These are phyloP conservation scores for Vararia minispora DNA, from an alignment of 768 basidiomycete species.

Conservation along the genomic window DNA sequence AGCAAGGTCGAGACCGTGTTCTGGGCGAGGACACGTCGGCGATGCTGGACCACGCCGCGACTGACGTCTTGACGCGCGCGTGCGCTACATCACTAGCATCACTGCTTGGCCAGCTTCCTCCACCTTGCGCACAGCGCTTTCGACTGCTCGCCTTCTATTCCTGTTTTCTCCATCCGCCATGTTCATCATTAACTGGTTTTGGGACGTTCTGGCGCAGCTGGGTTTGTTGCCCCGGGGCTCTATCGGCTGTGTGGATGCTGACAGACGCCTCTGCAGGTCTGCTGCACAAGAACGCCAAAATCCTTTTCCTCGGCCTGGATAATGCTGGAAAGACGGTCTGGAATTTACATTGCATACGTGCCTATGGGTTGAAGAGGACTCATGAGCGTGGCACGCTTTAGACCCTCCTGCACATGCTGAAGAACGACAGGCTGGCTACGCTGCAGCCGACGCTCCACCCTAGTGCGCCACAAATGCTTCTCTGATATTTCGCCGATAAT, in stretches of 20 bases:
- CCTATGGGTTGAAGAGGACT: background rate
- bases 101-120: background rate
- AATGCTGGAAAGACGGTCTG: constrained; percentile 98
- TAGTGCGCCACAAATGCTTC: too few species aligned
- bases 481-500: constrained; percentile 10
- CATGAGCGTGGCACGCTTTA: constrained; percentile 20
- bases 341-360: background rate
- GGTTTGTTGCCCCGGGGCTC: constrained; percentile 50
- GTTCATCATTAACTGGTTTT: constrained; percentile 93
- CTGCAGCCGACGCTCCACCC: constrained; percentile 98
- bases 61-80: too few species aligned
- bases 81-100: background rate
- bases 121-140: constrained; percentile 5
- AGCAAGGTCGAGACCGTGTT: background rate
- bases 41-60: too few species aligned
- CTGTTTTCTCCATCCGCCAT: constrained; percentile 33
- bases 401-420: constrained; percentile 98
- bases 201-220: constrained; percentile 88
- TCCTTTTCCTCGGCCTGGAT: constrained; percentile 96
- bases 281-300: constrained; percentile 98
- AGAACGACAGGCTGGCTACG: constrained; percentile 96
- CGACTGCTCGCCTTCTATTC: constrained; percentile 1
- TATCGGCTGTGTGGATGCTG: too few species aligned
- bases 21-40: too few species aligned
- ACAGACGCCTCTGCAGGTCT: constrained; percentile 64